Percentiles rank a stretch among this genome's conserved stretches.
Conservation (phyloP, 148 eudicot genomes). For the Polygonum maritimum region DNA sequence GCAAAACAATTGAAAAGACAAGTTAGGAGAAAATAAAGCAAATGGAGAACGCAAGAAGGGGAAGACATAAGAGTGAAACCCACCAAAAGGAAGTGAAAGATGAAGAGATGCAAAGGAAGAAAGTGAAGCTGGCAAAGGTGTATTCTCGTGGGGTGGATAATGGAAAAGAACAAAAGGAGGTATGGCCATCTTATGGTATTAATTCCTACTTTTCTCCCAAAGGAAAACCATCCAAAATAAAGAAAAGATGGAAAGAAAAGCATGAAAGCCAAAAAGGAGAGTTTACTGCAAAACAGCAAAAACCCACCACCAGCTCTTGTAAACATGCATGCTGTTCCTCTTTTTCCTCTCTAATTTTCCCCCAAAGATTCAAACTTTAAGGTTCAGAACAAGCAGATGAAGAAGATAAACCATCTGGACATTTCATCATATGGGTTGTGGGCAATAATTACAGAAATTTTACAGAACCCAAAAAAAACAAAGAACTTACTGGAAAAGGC, state of each 20-base stretch:
- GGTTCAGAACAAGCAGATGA: neutral
- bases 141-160: constrained; percentile 13
- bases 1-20: neutral
- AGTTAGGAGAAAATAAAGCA: neutral
- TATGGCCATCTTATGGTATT: neutral
- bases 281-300: neutral
- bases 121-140: constrained; percentile 7
- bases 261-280: neutral
- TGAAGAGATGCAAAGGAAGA: neutral
- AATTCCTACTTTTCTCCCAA: neutral
- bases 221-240: neutral
- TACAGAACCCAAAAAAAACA: neutral
- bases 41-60: neutral
- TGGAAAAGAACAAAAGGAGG: neutral
- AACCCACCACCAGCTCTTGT: neutral
- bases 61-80: neutral
- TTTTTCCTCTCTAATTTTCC: neutral
- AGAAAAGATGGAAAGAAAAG: neutral
- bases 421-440: neutral
- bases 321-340: neutral
- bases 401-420: neutral
- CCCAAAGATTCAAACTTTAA: neutral
- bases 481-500: neutral
- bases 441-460: neutral
- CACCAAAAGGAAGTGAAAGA: neutral